Base-by-base conservation (phyloP, 2,329 filamentous ascomycete species). In the Cryphonectria japonica region DNA sequence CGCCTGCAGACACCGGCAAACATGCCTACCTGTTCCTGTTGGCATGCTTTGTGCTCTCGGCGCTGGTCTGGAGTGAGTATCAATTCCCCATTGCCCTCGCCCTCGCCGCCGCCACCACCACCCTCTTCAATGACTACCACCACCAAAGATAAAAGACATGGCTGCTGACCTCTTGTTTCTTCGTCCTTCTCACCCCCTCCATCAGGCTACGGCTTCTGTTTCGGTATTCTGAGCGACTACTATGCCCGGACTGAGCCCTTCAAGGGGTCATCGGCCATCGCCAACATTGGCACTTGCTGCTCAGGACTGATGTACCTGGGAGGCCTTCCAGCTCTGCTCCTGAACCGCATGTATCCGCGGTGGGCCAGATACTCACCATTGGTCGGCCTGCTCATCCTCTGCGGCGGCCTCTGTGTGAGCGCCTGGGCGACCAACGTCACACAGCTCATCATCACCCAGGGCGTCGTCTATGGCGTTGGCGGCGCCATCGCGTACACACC, bases 151-250 rank as follows among this genome's bases (percentile, higher is more conserved):
- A 41, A 67, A 34, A 26, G 14, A 64, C 37, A 39, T n/a, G 26
- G 22, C 37, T 62, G 37, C 59, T 64, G 61, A 64, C 61, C 41
- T 43, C 22, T 8, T 76, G n/a, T 73, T 69, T 26, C 29, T 46
- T 16, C 43, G 43, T 8, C 63, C 54, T 14, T 46, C 67, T 9
- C 68, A 13, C 13, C 50, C 43, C 59, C 14, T 14, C 32, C 46
- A 50, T 6, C 57, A 92, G 90, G 90, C 2, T 92, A 93, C 70
- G 88, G 89, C 0, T 89, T 90, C 69, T 85, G 89, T 0, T 93
- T 90, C 77, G 91, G 91, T 60, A 85, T 93, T 34, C 93, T 93
- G 76, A 90, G 93, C 75, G 85, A 90, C 67, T 91, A 92, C 78
- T 93, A 93, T 78, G 86, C 83, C 50, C 85, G 82, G 1, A 84